Conservation (phyloP, 2,329 filamentous ascomycete species). For the Talaromyces sp. region DNA sequence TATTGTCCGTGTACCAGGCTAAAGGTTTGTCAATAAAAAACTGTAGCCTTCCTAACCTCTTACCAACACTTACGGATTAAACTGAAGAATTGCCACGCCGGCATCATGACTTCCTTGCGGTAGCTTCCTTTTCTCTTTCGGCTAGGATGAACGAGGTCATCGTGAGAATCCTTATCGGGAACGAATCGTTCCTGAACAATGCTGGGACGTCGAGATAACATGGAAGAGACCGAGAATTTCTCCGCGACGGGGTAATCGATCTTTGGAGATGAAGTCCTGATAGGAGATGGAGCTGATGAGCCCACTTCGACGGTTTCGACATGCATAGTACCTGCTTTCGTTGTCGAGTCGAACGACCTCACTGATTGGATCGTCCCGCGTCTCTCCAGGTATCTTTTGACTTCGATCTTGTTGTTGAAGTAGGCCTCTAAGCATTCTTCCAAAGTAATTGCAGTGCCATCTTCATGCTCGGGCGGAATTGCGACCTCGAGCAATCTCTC, state of each 20-base stretch:
- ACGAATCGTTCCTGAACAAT: slow-evolving; percentile 46
- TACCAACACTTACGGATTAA: slow-evolving; percentile 67
- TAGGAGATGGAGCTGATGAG: slow-evolving; percentile 34
- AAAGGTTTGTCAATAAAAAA: slow-evolving; percentile 13
- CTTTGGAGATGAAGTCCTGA: slow-evolving; percentile 24
- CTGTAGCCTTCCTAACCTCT: no score
- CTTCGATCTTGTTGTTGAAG: slow-evolving; percentile 90
- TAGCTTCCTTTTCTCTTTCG: slow-evolving; percentile 41
- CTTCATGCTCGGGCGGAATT: slow-evolving; percentile 67
- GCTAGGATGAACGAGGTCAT: slow-evolving; percentile 24
- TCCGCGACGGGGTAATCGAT: slow-evolving; percentile 28
- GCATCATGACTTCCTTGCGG: slow-evolving; percentile 84
- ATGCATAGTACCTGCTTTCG: slow-evolving; percentile 38
- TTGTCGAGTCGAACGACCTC: slow-evolving; percentile 34
- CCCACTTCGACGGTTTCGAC: slow-evolving; percentile 45
- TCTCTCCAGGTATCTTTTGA: slow-evolving; percentile 68
- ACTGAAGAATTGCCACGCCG: slow-evolving; percentile 96
- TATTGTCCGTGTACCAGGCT: slow-evolving; percentile 81
- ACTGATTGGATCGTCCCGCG: slow-evolving; percentile 54
- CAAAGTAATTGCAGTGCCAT: slow-evolving; percentile 68
- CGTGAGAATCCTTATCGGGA: slow-evolving; percentile 42
- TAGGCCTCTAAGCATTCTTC: slow-evolving; percentile 92
- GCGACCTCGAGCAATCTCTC: slow-evolving; percentile 87
- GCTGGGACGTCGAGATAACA: slow-evolving; percentile 34
- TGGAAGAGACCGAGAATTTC: slow-evolving; percentile 25